These are phyloP conservation scores for Dunaliella primolecta DNA, from an alignment of 139 green algal species.

Conservation along the genomic window DNA sequence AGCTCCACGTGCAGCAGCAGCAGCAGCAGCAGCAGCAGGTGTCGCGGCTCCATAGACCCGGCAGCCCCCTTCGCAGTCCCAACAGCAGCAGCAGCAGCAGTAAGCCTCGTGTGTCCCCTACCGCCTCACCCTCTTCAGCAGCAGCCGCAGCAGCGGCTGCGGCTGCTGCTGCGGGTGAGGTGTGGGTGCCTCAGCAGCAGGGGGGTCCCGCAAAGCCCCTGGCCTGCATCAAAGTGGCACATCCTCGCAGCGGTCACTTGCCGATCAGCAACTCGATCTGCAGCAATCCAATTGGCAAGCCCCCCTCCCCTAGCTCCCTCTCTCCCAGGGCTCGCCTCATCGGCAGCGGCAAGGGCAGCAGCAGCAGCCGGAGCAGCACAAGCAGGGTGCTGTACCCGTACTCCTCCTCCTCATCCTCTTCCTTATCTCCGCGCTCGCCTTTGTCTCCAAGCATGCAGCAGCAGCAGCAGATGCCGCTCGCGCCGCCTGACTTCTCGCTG, in stretches of 20 bases:
- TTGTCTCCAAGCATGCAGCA: background rate
- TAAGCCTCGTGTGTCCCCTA: too few species aligned
- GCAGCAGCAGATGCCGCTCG: background rate
- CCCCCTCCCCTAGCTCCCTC: background rate
- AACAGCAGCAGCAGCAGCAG: too few species aligned
- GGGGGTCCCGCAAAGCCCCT: background rate
- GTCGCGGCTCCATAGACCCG: too few species aligned
- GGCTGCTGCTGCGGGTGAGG: background rate
- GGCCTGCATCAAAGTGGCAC: background rate
- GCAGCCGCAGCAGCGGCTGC: background rate
- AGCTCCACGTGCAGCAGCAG: too few species aligned
- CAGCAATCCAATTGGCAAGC: background rate
- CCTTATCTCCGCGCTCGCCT: background rate
- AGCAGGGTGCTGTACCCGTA: background rate
- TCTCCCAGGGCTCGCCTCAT: background rate
- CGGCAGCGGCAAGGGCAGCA: background rate
- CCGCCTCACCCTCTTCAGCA: background rate
- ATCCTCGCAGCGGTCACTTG: background rate
- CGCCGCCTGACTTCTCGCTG: background rate
- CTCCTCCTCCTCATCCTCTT: too few species aligned
- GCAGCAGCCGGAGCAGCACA: background rate
- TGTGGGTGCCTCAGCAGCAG: background rate
- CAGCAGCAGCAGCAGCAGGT: too few species aligned
- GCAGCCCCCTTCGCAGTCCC: background rate
- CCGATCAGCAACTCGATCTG: background rate